Evolutionary conservation across 129 eudicot genomes (phyloP), one percentile per base, ranked within the genome.

Genomic region (Artemisia tridentata): DNA sequence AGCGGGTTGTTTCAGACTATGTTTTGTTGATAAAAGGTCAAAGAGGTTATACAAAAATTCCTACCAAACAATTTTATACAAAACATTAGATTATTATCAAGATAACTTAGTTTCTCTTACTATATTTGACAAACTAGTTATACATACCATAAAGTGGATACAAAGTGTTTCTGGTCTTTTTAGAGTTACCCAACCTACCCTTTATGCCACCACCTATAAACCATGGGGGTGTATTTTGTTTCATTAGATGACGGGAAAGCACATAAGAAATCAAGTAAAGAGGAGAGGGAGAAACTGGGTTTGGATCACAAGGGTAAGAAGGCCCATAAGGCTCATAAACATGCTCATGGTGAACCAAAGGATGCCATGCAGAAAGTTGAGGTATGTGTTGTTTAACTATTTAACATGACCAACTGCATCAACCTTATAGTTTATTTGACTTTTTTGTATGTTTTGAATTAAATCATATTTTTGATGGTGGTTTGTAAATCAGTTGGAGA

Each of bases 281-380:
- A 81, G 62, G 85, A 95, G 19, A 79, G 92, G 62, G 93, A 95
- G 60, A 95, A 86, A 82, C 74, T 95, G 74, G 91, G 93, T 15
- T 54, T 85, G 74, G 87, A 62, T 69, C 80, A 83, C 0, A 86
- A 85, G 55, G 95, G 68, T 7, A 56, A 74, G 65, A 52, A 72
- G 34, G 75, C 74, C 27, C 67, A 77, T 63, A 60, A 77, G 62
- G 76, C 63, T 31, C 71, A 81, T 23, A 81, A 77, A 63, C 79
- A 84, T 14, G 79, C 90, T 45, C 78, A 83, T 78, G 71, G 83
- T 60, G 87, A 87, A 69, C 90, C 95, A 62, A 66, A 82, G 38
- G 80, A 77, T 68, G 91, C 95, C 54, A 45, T 90, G 80, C 82
- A 88, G 79, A 68, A 81, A 86, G 83, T 95, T 67, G 97, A 95